Conservation (phyloP, 148 eudicot species). For the Hydrangea macrophylla region DNA sequence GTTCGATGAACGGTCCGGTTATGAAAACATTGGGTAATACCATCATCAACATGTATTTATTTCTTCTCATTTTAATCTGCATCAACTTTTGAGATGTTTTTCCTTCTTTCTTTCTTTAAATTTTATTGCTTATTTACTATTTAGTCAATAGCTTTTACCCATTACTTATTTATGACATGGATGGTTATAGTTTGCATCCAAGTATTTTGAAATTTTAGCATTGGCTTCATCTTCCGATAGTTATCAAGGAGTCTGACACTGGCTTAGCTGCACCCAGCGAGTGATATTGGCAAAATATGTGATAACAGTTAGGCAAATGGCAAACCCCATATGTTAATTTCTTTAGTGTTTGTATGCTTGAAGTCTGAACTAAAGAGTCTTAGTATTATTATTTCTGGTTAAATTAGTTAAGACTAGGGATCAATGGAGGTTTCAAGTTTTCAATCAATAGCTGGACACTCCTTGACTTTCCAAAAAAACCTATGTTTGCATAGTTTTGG, state of each 20-base stretch:
- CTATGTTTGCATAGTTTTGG: not conserved
- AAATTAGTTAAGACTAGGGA: not conserved
- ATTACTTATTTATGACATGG: not conserved
- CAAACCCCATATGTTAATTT: constrained; percentile 25
- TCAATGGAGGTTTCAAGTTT: not conserved
- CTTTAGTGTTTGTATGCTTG: not conserved
- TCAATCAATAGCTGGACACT: not conserved
- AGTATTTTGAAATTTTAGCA: not conserved
- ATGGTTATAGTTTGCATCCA: not conserved
- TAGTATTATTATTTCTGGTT: not conserved
- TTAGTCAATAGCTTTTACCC: too few relatives aligned
- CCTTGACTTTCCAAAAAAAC: not conserved
- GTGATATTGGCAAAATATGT: constrained; percentile 97
- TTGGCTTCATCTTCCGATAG: constrained; percentile 27
- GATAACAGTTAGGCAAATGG: constrained; percentile 90
- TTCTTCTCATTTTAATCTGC: too few relatives aligned
- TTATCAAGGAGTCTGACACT: constrained; percentile 97
- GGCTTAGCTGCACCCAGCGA: constrained; percentile 97
- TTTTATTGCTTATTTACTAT: too few relatives aligned
- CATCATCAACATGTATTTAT: too few relatives aligned
- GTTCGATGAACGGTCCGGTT: too few relatives aligned
- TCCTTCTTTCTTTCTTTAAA: too few relatives aligned
- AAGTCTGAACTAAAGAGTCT: not conserved
- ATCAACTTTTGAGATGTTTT: too few relatives aligned
- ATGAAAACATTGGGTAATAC: too few relatives aligned